A percentile compares a stretch with the other conserved stretches of the same genome.
phyloP scores from a whole-genome alignment of 129 eudicot genomes.

The Flaveria linearis region DNA sequence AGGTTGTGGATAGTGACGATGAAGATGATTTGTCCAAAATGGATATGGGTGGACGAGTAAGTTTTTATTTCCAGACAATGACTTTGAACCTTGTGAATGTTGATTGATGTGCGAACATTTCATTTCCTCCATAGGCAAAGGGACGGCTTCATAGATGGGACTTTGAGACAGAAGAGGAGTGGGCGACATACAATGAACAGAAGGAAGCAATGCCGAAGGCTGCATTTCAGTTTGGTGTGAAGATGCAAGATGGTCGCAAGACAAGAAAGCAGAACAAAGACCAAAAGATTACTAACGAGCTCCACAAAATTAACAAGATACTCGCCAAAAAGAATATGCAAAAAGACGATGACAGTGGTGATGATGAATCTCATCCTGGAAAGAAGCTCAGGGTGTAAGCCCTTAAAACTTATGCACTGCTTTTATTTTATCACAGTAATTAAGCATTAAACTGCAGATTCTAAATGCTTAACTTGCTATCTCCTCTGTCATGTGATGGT shows the following conservation, averaged over 20 bases:
- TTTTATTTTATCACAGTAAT: neutral
- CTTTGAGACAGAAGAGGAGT: slow-evolving; percentile 95
- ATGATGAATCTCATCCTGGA: slow-evolving; percentile 62
- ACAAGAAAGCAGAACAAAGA: slow-evolving; percentile 96
- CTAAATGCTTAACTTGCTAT: slow-evolving; percentile 13
- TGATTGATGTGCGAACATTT: neutral
- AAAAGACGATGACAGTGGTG: slow-evolving; percentile 56
- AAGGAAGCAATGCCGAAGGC: slow-evolving; percentile 99
- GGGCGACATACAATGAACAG: slow-evolving; percentile 97
- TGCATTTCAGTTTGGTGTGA: slow-evolving; percentile 98
- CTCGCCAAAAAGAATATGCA: slow-evolving; percentile 76
- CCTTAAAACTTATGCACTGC: slow-evolving; percentile 27
- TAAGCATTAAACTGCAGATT: neutral
- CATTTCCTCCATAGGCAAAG: slow-evolving; percentile 60
- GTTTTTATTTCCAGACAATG: slow-evolving; percentile 30
- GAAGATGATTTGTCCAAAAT: slow-evolving; percentile 94
- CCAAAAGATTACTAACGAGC: slow-evolving; percentile 84
- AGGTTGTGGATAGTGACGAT: slow-evolving; percentile 92
- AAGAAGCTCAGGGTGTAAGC: slow-evolving; percentile 63
- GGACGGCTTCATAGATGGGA: slow-evolving; percentile 98
- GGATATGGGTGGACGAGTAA: slow-evolving; percentile 99
- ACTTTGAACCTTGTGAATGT: neutral
- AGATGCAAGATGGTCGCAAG: slow-evolving; percentile 99
- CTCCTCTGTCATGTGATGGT: slow-evolving; percentile 12
- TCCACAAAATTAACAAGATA: slow-evolving; percentile 86